A percentile compares a stretch with the other conserved stretches of the same genome.
phyloP scores from a whole-genome alignment of 2,329 filamentous ascomycete species.

The Aspergillus sp. region DNA sequence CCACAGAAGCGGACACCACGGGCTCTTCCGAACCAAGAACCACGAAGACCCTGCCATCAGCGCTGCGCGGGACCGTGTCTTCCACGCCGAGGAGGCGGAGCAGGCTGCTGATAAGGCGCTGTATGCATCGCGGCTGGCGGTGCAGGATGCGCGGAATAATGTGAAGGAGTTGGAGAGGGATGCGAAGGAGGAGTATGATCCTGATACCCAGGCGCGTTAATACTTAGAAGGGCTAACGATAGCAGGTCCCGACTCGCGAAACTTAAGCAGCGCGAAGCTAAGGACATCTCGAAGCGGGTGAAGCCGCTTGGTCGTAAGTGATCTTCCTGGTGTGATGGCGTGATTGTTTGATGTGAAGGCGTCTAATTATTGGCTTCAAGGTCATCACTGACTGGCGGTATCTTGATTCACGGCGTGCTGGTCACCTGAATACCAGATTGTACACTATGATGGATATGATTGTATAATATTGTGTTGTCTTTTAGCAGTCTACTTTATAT shows the following conservation, averaged over 20 bases:
- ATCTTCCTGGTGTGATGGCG: neutral
- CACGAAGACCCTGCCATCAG: slow-evolving; percentile 63
- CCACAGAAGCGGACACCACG: neutral
- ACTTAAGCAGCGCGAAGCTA: slow-evolving; percentile 67
- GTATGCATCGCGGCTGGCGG: slow-evolving; percentile 56
- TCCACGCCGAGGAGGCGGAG: slow-evolving; percentile 64
- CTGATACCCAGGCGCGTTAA: no score
- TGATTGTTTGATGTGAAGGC: no score
- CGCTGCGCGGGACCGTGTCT: slow-evolving; percentile 61
- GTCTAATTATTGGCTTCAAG: no score
- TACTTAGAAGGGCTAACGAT: neutral
- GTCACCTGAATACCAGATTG: no score
- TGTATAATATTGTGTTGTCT: no score
- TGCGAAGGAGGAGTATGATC: slow-evolving; percentile 58
- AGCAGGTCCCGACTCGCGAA: slow-evolving; percentile 57
- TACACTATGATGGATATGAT: no score
- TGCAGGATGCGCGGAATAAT: slow-evolving; percentile 63
- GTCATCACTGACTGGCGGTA: no score
- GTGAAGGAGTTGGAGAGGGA: slow-evolving; percentile 64
- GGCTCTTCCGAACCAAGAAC: slow-evolving; percentile 40
- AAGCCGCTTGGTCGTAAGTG: slow-evolving; percentile 67
- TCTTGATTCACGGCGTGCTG: no score
- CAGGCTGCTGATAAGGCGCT: slow-evolving; percentile 65
- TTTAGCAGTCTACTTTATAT: no score
- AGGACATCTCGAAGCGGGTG: slow-evolving; percentile 66